Conservation (phyloP, 306 rosid genomes). For the Urtica urens region DNA sequence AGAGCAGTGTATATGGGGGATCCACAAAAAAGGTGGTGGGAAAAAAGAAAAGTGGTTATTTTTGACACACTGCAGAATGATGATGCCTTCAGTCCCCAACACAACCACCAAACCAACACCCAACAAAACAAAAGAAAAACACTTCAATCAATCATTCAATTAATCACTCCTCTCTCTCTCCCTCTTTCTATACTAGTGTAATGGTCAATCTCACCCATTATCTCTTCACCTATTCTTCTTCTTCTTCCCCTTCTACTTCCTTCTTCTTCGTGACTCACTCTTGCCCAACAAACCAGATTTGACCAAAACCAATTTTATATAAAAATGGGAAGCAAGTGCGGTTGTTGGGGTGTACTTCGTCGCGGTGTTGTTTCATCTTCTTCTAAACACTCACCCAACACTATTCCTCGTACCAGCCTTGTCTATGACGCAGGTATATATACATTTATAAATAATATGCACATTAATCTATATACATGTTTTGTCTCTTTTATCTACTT, state of each 20-base stretch:
- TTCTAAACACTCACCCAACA: conserved; percentile 61
- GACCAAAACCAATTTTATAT: neutral
- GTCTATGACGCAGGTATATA: conserved; percentile 77
- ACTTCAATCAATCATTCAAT: too few relatives aligned
- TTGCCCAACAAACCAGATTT: conserved; percentile 33
- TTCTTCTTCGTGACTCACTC: neutral
- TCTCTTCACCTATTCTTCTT: conserved; percentile 1
- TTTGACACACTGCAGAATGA: conserved; percentile 87
- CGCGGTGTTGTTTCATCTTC: conserved; percentile 70
- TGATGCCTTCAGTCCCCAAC: conserved; percentile 71
- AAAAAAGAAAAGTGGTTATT: conserved; percentile 57
- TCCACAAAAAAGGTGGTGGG: conserved; percentile 62
- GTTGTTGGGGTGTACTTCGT: conserved; percentile 79
- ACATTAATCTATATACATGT: neutral
- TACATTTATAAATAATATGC: neutral
- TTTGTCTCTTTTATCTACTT: neutral
- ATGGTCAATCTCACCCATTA: conserved; percentile 9
- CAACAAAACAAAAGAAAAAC: neutral
- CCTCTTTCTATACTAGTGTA: neutral
- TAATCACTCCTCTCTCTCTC: conserved; percentile 4
- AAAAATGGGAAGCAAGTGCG: conserved; percentile 65
- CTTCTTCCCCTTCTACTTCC: conserved; percentile 14
- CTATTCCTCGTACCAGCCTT: conserved; percentile 87
- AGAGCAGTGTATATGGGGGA: neutral
- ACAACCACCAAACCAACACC: conserved; percentile 16